phyloP scores from a whole-genome alignment of 2,329 filamentous ascomycete species.

The Ramularia endophylla region DNA sequence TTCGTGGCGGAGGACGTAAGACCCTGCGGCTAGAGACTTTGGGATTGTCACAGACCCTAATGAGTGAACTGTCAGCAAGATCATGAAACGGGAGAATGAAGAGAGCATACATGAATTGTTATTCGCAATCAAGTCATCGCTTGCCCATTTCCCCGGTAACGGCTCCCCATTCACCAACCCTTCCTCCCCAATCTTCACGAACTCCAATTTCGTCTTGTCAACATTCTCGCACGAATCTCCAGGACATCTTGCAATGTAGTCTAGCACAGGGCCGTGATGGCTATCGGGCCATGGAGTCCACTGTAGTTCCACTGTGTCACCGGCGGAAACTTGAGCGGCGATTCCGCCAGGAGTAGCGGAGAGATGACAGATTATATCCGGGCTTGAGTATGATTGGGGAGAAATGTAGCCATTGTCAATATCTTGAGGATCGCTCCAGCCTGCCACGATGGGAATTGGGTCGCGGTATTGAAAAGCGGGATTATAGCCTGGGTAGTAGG shows the following conservation, averaged over 20 bases:
- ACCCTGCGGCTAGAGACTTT: slow-evolving; percentile 46
- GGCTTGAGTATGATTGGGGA: slow-evolving; percentile 2
- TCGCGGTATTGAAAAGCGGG: slow-evolving; percentile 37
- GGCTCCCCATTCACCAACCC: slow-evolving; percentile 45
- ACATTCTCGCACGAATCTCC: slow-evolving; percentile 49
- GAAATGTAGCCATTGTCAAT: slow-evolving; percentile 14
- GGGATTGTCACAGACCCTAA: slow-evolving; percentile 45
- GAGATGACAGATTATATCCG: slow-evolving; percentile 11
- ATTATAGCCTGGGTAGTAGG: slow-evolving; percentile 41
- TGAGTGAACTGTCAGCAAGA: neutral
- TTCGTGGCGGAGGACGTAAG: slow-evolving; percentile 56
- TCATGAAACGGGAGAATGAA: too few relatives aligned
- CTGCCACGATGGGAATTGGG: slow-evolving; percentile 39
- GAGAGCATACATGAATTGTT: slow-evolving; percentile 36
- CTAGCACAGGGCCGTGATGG: slow-evolving; percentile 58
- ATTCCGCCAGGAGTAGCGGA: neutral
- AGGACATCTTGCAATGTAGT: slow-evolving; percentile 55
- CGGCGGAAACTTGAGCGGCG: slow-evolving; percentile 48
- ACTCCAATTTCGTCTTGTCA: slow-evolving; percentile 50
- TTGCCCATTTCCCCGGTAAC: slow-evolving; percentile 48
- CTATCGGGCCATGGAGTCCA: slow-evolving; percentile 62
- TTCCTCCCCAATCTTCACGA: slow-evolving; percentile 57
- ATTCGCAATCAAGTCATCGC: slow-evolving; percentile 47
- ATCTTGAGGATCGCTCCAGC: slow-evolving; percentile 49
- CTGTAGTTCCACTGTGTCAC: slow-evolving; percentile 52